Percentiles rank a stretch among this genome's conserved stretches.
phyloP scores from a whole-genome alignment of 257 asterid species.

The Parsonsia alboflavescens region DNA sequence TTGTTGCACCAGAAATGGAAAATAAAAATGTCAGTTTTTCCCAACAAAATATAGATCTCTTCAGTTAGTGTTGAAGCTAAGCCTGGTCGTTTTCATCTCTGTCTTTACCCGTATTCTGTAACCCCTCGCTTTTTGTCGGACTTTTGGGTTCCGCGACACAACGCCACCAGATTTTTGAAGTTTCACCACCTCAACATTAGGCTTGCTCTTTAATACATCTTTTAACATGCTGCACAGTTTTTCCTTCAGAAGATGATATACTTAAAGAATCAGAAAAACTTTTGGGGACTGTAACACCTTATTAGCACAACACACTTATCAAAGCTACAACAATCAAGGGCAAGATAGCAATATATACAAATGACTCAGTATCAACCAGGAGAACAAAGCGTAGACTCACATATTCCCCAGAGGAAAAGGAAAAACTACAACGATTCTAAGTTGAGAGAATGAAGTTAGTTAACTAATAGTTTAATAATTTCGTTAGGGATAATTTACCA shows the following conservation, averaged over 20 bases:
- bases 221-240: constrained; percentile 98
- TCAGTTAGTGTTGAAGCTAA: neutral
- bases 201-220: constrained; percentile 69
- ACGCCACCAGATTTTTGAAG: constrained; percentile 99
- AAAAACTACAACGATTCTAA: neutral
- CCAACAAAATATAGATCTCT: neutral
- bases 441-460: neutral
- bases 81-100: neutral
- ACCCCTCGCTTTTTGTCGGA: constrained; percentile 82
- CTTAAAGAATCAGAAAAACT: neutral
- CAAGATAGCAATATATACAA: neutral
- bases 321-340: constrained; percentile 4
- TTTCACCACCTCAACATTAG: constrained; percentile 89
- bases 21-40: neutral
- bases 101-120: constrained; percentile 73
- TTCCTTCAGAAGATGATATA: constrained; percentile 45
- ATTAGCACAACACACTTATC: neutral
- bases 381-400: neutral
- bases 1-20: neutral
- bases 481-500: neutral
- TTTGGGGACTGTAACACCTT: neutral
- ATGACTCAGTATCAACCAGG: neutral
- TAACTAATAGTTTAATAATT: neutral
- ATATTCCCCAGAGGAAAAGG: constrained; percentile 2
- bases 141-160: constrained; percentile 90